Evolutionary conservation across 192 early-diverging fungal genomes (phyloP), one percentile per base, ranked within the genome.

Genomic region (Coemansia sp.): DNA sequence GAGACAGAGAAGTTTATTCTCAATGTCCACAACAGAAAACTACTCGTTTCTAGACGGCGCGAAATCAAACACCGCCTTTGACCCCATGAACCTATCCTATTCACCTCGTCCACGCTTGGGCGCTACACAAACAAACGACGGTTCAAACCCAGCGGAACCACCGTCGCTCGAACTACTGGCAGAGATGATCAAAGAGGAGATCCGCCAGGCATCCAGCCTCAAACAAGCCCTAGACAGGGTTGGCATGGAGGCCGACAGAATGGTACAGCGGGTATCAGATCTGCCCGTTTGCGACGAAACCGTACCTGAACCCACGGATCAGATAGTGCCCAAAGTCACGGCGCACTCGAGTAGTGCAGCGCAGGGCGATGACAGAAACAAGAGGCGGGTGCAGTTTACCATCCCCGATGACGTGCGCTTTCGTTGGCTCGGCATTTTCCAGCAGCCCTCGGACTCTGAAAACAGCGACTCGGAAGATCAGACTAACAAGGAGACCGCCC

Each of bases 161-260:
- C 64, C 64, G 14, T 67, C 72, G 29, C 43, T 75, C 19, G 72
- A 75, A 19, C 35, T 75, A 40, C 56, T 75, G 32, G 64, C 65
- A 0, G 72, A 75, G 15, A 75, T 75, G 72, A 67, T 75, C 41
- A 75, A 75, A 25, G 72, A 75, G 57, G 72, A 75, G 53, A 67
- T 75, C 20, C 72, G 72, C 6, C 72, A 75, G 56, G 72, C 72
- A 26, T 75, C 72, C 38, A 50, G 52, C 15, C 60, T 75, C 6
- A 67, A 56, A 33, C 59, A 67, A 65, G 72, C 72, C 14, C 65
- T 75, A 4, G 65, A 67, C 17, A 44, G 65, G 9, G 64, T 75
- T 5, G 65, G 56, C 13, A 23, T 33, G 9, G 72, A 75, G 53
- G 54, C 65, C 17, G 53, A 56, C 26, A 46, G 34, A 15, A 67